Evolutionary conservation across 805 yeast genomes (phyloP).

Genomic region (Cyberlindnera sargentensis): DNA sequence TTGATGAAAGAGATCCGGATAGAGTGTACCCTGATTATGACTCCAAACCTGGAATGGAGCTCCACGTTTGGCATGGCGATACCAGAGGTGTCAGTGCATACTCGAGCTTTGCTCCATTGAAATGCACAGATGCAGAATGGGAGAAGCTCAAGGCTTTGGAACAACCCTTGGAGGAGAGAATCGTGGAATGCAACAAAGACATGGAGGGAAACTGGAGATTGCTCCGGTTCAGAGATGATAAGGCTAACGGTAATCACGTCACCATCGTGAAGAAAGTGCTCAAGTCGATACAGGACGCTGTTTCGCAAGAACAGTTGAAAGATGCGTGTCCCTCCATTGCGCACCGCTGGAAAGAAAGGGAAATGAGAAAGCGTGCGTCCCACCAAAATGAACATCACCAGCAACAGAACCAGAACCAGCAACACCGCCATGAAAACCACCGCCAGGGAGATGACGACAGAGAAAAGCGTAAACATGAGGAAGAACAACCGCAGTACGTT

Average conservation of each 20-base stretch:
- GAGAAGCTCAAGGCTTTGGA: conserved; percentile 54
- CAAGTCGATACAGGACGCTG: conserved; percentile 81
- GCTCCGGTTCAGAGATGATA: conserved; percentile 90
- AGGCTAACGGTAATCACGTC: conserved; percentile 77
- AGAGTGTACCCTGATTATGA: conserved; percentile 78
- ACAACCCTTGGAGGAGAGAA: conserved; percentile 84
- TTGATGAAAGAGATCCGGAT: conserved; percentile 55
- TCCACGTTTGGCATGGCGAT: conserved; percentile 76
- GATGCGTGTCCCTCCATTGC: conserved; percentile 51
- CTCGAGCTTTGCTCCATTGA: conserved; percentile 58
- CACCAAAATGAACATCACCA: neutral
- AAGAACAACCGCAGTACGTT: conserved; percentile 1
- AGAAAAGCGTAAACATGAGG: neutral
- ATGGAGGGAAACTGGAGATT: conserved; percentile 64
- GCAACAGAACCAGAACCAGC: neutral
- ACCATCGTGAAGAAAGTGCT: conserved; percentile 77
- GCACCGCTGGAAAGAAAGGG: conserved; percentile 57
- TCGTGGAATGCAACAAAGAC: conserved; percentile 77
- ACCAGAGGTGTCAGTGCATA: conserved; percentile 53
- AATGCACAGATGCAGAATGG: conserved; percentile 72
- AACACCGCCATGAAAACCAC: neutral
- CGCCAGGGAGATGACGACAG: neutral
- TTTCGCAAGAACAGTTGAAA: conserved; percentile 67
- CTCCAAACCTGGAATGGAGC: conserved; percentile 58
- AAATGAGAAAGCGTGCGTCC: conserved; percentile 17